Base-by-base conservation (phyloP, 2,329 filamentous ascomycete species). In the Colletotrichum cuscutae region DNA sequence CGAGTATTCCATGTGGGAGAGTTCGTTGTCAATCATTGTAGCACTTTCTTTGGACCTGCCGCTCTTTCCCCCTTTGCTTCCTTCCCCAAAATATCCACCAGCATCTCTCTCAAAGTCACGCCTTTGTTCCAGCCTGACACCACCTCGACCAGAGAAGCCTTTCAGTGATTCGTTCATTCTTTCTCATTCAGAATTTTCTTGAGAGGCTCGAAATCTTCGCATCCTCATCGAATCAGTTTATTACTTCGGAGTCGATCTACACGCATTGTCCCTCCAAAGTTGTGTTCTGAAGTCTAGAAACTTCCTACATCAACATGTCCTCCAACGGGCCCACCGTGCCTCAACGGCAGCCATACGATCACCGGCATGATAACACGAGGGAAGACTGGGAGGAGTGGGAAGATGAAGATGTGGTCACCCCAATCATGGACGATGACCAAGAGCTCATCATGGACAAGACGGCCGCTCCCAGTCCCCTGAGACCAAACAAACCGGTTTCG, bases 361-460 rank as follows among this genome's bases (percentile, higher is more conserved):
- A 28, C 13, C 53, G 26, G 30, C 32, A 28, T 30, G 49, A 67
- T 6, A 11, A 32, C 15, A 76, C 72, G 53, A 79, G 75, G 61
- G 84, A 87, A 15, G 86, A 88, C 9, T 88, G 87, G 87, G 87
- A 89, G 72, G 86, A 88, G 32, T 89, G 87, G 87, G 85, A 87
- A 67, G 86, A 88, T 73, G 86, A 88, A 62, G 83, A 86, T 54
- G 80, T 81, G 35, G 66, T 83, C 26, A 84, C 84, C 12, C 82
- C 82, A 46, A 82, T 84, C 66, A 81, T 84, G 24, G 77, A 81
- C 26, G 80, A 78, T 46, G 81, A 85, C 68, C 82, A 83, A 68
- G 76, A 80, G 66, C 78, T 79, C 46, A 79, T 81, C 32, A 57
- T 67, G 8, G 64, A 71, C 54, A 70, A 68, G 53, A 56, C 67